These are phyloP conservation scores for Brassica incana DNA, from an alignment of 345 rosid species.

Conservation along the genomic window DNA sequence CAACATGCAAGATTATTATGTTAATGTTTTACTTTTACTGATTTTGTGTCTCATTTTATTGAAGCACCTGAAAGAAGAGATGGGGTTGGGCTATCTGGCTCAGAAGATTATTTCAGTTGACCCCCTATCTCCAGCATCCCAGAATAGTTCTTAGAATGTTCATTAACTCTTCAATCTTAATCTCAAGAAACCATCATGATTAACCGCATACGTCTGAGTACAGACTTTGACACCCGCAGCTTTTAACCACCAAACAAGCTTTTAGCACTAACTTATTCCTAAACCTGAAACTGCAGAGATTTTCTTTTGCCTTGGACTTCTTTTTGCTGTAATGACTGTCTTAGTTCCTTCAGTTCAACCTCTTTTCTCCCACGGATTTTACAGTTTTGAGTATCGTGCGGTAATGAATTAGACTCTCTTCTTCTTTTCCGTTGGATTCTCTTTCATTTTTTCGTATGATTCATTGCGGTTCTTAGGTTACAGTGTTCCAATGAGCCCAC, in stretches of 20 bases:
- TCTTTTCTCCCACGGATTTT: neutral
- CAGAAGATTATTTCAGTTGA: constrained; percentile 70
- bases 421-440: neutral
- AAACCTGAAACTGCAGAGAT: constrained; percentile 2
- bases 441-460: neutral
- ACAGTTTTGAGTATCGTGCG: neutral
- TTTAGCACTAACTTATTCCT: neutral
- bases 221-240: neutral
- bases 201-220: neutral
- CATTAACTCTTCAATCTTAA: neutral
- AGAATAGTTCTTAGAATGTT: constrained; percentile 48
- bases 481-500: neutral
- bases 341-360: neutral
- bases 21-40: neutral
- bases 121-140: constrained; percentile 89
- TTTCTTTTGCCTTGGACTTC: constrained; percentile 6
- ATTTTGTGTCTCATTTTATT: constrained; percentile 15
- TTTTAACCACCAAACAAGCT: neutral
- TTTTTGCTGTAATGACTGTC: constrained; percentile 17
- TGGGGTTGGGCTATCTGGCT: constrained; percentile 85
- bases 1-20: neutral
- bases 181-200: neutral
- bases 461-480: neutral
- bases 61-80: constrained; percentile 93
- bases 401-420: neutral